Evolutionary conservation across 805 yeast species (phyloP).

Genomic region (Metschnikowia matae): DNA sequence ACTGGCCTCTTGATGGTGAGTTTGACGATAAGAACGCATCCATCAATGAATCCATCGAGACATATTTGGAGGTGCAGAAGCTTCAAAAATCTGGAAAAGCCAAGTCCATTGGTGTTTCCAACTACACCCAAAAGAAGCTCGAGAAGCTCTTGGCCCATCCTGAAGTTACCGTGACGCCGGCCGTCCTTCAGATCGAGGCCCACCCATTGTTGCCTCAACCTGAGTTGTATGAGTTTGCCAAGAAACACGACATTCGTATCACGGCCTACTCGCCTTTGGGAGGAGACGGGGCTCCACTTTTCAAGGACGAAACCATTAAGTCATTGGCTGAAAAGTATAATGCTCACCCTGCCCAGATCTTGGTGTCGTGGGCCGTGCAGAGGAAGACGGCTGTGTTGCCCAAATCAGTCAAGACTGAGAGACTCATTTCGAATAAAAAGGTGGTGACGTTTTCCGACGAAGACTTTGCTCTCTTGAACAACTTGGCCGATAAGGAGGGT

Average conservation of each 20-base stretch:
- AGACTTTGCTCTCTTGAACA: constrained; percentile 34
- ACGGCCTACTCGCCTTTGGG: constrained; percentile 66
- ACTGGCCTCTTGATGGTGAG: constrained; percentile 46
- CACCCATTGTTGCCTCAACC: constrained; percentile 35
- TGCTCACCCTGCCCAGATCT: constrained; percentile 48
- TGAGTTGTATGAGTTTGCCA: constrained; percentile 38
- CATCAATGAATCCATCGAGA: constrained; percentile 28
- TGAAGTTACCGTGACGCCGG: constrained; percentile 38
- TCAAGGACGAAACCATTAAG: constrained; percentile 37
- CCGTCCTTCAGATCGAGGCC: constrained; percentile 47
- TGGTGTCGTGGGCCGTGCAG: constrained; percentile 56
- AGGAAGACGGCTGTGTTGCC: constrained; percentile 50
- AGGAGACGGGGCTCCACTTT: constrained; percentile 58
- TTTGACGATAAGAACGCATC: constrained; percentile 22
- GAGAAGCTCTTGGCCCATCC: constrained; percentile 20
- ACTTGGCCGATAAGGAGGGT: constrained; percentile 30
- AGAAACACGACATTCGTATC: constrained; percentile 35
- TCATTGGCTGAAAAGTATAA: constrained; percentile 18
- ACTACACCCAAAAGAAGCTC: constrained; percentile 21
- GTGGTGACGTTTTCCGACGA: constrained; percentile 31
- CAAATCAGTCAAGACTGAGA: constrained; percentile 21
- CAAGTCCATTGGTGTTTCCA: constrained; percentile 57
- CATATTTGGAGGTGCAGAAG: constrained; percentile 41
- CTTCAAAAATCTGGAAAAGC: constrained; percentile 52
- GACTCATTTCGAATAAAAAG: constrained; percentile 35